Evolutionary conservation across 768 basidiomycete genomes (phyloP).

Genomic region (Crepidotus variabilis): DNA sequence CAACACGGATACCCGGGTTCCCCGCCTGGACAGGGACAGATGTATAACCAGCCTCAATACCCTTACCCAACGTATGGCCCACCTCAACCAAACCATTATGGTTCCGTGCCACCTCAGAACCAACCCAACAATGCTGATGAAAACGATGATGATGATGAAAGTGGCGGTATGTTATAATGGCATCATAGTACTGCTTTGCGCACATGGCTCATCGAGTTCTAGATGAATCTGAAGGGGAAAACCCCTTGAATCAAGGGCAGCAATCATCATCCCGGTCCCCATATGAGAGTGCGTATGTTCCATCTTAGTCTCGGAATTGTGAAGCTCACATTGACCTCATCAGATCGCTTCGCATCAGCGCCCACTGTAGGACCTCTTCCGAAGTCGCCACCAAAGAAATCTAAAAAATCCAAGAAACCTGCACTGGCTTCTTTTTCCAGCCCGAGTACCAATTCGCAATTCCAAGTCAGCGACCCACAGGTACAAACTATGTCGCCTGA

Average conservation of each 20-base stretch:
- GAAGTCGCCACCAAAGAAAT: background rate
- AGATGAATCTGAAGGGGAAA: no score
- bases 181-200: no score
- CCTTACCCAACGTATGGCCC: background rate
- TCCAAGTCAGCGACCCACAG: background rate
- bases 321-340: no score
- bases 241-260: no score
- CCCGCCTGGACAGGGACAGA: background rate
- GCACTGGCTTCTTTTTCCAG: background rate
- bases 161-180: background rate
- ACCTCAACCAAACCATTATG: background rate
- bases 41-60: background rate
- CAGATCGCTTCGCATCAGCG: no score
- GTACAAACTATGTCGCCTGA: background rate
- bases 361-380: no score
- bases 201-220: no score
- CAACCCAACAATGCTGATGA: background rate
- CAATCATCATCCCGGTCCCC: no score
- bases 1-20: background rate
- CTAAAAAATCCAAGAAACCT: background rate
- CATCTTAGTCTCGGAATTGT: no score
- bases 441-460: background rate
- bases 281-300: no score
- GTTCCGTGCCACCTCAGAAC: background rate
- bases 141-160: constrained; percentile 2